Evolutionary conservation across 23 red algal genomes (phyloP), one percentile per base, ranked within the genome.

Genomic region (Gracilariopsis chorda): DNA sequence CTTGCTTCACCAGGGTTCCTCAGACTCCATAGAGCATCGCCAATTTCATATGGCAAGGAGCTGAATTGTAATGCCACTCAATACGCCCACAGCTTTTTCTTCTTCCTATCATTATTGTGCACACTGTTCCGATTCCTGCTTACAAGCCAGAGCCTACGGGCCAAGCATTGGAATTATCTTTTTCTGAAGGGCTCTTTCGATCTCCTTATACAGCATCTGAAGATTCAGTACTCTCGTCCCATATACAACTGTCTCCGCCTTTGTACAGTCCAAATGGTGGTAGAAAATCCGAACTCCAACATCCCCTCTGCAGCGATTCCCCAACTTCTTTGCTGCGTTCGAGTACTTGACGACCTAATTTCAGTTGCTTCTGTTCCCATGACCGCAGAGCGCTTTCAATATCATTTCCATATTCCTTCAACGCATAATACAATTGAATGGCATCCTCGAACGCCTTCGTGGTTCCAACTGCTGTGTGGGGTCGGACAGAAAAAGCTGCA

Each of bases 381-480:
- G 43, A 14, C 17, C 24, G 17, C 19, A 84, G 60, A 11, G 80
- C 80, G 40, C 36, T 43, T 46, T 28, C 21, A 62, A 84, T 21
- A 70, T 84, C 59, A 28, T 30, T 11, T 4, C 59, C 80, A n/a
- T 35, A 25, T 35, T 84, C 39, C 33, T 84, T 65, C 59, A 84
- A 65, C 21, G 58, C 40, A 6, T 47, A 33, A 7, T 35, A 35
- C 36, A 84, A 46, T 40, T 70, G 36, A 7, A 58, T 20, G 35
- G 80, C 80, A 70, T 84, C 80, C 7, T 84, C 80, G 10, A 40
- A 58, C 32, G 80, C 80, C 39, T 84, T 84, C 7, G 80, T 59
- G 16, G 80, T 84, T 44, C 80, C 80, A 25, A 65, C 80, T 42
- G 80, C 80, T 8, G 69, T 60, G 42, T 84, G 80, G 39, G 80